phyloP scores from a whole-genome alignment of 2,329 filamentous ascomycete species.

The Fusarium sp. region DNA sequence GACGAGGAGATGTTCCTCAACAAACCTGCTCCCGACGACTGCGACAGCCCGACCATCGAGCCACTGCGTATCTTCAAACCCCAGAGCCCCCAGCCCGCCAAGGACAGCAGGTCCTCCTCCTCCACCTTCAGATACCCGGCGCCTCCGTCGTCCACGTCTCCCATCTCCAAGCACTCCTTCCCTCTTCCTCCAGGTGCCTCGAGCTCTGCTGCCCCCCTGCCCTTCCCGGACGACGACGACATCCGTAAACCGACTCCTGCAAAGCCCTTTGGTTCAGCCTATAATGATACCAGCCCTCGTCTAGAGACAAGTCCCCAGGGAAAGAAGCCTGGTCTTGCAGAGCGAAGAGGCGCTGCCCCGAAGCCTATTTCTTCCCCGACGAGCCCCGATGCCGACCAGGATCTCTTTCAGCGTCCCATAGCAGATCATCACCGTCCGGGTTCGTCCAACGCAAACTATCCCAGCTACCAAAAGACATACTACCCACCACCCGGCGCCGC shows the following conservation, averaged over 20 bases:
- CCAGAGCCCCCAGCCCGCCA: conserved; percentile 66
- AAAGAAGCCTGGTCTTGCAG: conserved; percentile 72
- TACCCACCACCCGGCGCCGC: conserved; percentile 64
- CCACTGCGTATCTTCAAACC: conserved; percentile 87
- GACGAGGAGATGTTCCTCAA: conserved; percentile 86
- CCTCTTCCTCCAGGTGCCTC: conserved; percentile 72
- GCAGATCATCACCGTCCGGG: conserved; percentile 53
- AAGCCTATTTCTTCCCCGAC: conserved; percentile 85
- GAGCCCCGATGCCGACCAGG: conserved; percentile 77
- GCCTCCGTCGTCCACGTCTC: conserved; percentile 54
- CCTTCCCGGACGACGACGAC: conserved; percentile 77
- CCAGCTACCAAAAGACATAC: conserved; percentile 65
- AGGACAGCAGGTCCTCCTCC: conserved; percentile 48
- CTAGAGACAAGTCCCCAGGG: conserved; percentile 64
- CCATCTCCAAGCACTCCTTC: conserved; percentile 63
- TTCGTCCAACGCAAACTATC: conserved; percentile 54
- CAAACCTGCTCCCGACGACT: conserved; percentile 59
- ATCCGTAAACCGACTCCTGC: conserved; percentile 55
- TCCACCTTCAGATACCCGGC: conserved; percentile 59
- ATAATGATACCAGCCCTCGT: conserved; percentile 61
- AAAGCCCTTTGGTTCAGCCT: conserved; percentile 56
- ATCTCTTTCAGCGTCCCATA: conserved; percentile 76
- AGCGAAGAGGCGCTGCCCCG: conserved; percentile 80
- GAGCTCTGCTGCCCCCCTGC: conserved; percentile 70
- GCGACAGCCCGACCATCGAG: conserved; percentile 79